These are phyloP conservation scores for Tardiomyces blankii DNA, from an alignment of 1,139 yeast genomes.

Conservation along the genomic window DNA sequence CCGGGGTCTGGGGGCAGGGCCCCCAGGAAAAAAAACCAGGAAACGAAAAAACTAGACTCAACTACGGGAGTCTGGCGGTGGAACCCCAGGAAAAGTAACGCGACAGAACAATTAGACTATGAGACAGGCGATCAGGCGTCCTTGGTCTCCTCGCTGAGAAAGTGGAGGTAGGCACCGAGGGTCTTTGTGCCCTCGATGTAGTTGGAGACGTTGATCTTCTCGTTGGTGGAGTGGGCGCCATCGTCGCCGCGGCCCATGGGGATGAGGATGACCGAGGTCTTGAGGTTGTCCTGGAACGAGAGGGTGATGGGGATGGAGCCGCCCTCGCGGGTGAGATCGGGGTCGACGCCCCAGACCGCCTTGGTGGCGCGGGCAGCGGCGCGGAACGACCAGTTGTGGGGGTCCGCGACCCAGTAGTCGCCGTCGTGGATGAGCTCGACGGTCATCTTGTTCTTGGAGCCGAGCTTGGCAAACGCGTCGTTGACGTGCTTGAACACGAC, in stretches of 20 bases:
- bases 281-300: slow-evolving; percentile 77
- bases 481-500: slow-evolving; percentile 64
- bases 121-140: slow-evolving; percentile 14
- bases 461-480: slow-evolving; percentile 50
- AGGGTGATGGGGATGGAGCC: slow-evolving; percentile 96
- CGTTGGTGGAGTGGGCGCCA: slow-evolving; percentile 97
- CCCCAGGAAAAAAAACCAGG: too few relatives aligned
- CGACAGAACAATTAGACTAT: too few relatives aligned
- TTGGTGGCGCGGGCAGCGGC: slow-evolving; percentile 94
- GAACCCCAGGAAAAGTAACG: too few relatives aligned
- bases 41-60: too few relatives aligned
- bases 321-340: slow-evolving; percentile 97
- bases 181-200: slow-evolving; percentile 92
- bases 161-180: slow-evolving; percentile 87
- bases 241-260: slow-evolving; percentile 99
- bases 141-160: slow-evolving; percentile 43
- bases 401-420: slow-evolving; percentile 92
- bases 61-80: too few relatives aligned
- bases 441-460: slow-evolving; percentile 63
- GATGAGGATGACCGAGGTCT: slow-evolving; percentile 73
- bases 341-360: slow-evolving; percentile 88
- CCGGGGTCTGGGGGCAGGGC: too few relatives aligned
- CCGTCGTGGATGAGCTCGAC: slow-evolving; percentile 88
- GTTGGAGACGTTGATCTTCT: slow-evolving; percentile 79
- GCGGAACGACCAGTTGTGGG: slow-evolving; percentile 81